A percentile compares a stretch with the other conserved stretches of the same genome.
These are phyloP conservation scores for Didymella arachidicola DNA, from an alignment of 2,329 filamentous ascomycete genomes.

Conservation along the genomic window DNA sequence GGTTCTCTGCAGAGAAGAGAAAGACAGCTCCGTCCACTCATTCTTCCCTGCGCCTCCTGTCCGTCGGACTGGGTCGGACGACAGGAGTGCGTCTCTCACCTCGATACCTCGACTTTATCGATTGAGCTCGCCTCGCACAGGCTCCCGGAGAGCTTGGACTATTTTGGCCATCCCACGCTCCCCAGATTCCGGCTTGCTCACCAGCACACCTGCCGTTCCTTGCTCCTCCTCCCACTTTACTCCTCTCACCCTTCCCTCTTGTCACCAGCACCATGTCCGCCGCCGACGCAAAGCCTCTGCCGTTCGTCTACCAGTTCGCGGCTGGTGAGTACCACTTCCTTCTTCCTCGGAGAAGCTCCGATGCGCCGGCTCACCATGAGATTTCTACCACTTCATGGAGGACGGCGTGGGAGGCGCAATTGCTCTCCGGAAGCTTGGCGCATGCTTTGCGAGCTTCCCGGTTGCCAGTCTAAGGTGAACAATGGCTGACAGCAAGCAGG, in stretches of 20 bases:
- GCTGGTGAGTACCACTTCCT: conserved; percentile 68
- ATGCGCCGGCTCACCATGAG: conserved; percentile 21
- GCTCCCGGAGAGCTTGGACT: conserved; percentile 9
- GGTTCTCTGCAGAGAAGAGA: not conserved
- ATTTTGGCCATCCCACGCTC: conserved; percentile 41
- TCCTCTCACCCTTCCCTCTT: conserved; percentile 16
- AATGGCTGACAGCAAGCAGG: conserved; percentile 59
- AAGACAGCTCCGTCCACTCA: not conserved
- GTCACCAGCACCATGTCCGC: conserved; percentile 53
- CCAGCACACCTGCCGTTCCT: conserved; percentile 25
- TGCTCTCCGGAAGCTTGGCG: not conserved
- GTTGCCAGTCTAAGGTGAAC: conserved; percentile 5
- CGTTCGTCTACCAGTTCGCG: conserved; percentile 93
- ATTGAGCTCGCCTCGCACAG: not conserved
- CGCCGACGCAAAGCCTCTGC: conserved; percentile 73
- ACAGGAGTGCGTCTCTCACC: not conserved
- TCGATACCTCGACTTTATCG: not conserved
- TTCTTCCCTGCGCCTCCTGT: not conserved
- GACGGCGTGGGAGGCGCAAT: conserved; percentile 12
- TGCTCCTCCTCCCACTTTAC: conserved; percentile 19
- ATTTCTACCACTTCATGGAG: conserved; percentile 12
- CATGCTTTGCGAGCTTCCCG: not conserved
- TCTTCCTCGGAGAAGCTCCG: conserved; percentile 35
- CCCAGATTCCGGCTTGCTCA: conserved; percentile 33
- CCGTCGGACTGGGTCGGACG: not conserved